phyloP scores from a whole-genome alignment of 345 rosid species.

The Cardamine chenopodiifolia region DNA sequence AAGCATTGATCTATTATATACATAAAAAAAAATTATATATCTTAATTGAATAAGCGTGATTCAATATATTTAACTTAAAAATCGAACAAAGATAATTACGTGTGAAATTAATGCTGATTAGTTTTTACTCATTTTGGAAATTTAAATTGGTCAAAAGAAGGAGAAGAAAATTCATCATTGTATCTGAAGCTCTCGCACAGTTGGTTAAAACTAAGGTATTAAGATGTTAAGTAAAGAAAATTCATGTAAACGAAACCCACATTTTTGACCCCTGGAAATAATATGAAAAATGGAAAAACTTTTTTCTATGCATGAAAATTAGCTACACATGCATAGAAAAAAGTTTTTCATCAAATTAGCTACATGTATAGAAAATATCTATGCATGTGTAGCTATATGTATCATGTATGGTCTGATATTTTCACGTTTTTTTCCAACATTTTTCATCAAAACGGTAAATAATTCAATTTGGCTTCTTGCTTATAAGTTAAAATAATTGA shows the following conservation, averaged over 20 bases:
- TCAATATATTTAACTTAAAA: conserved; percentile 6
- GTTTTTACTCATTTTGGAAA: conserved; percentile 6
- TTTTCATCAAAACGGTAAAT: neutral
- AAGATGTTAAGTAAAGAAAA: conserved; percentile 13
- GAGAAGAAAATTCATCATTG: conserved; percentile 6
- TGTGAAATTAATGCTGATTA: conserved; percentile 13
- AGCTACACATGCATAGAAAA: too few relatives aligned
- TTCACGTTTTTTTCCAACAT: too few relatives aligned
- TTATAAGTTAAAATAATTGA: neutral
- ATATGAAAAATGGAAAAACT: neutral
- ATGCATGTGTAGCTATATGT: neutral
- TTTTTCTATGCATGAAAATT: neutral
- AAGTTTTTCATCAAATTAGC: too few relatives aligned
- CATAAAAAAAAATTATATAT: neutral
- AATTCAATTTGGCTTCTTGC: neutral
- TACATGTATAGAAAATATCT: too few relatives aligned
- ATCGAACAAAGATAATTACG: conserved; percentile 5
- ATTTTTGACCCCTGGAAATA: neutral
- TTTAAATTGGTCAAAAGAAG: conserved; percentile 25
- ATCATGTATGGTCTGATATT: too few relatives aligned
- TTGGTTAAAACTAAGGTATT: neutral
- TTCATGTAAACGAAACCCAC: neutral
- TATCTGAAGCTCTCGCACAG: neutral
- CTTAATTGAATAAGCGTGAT: neutral
- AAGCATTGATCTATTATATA: neutral